phyloP scores from a whole-genome alignment of 345 rosid genomes.

The Euphorbia tirucalli region DNA sequence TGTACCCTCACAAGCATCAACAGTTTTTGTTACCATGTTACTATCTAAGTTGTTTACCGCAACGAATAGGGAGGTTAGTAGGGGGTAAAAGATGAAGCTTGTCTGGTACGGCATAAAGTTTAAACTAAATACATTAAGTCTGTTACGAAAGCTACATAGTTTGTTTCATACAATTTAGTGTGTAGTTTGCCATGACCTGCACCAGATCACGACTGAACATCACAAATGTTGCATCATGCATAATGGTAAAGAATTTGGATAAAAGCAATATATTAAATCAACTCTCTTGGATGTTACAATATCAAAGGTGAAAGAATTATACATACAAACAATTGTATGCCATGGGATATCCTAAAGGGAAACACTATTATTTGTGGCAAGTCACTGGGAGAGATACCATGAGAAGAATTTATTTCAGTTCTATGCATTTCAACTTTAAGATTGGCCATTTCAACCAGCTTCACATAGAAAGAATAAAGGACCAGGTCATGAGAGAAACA shows the following conservation, averaged over 20 bases:
- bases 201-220: neutral
- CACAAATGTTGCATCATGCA: neutral
- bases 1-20: no score
- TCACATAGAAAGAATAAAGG: neutral
- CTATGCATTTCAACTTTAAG: neutral
- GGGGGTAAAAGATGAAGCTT: neutral
- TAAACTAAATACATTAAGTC: no score
- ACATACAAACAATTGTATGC: neutral
- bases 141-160: no score
- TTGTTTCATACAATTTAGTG: no score
- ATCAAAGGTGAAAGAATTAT: neutral
- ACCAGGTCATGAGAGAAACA: neutral
- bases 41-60: neutral
- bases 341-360: neutral
- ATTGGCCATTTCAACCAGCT: neutral
- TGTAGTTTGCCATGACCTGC: no score
- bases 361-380: no score
- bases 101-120: neutral
- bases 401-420: neutral
- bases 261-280: neutral
- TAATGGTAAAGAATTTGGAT: neutral
- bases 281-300: neutral
- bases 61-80: neutral
- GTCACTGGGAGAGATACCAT: no score
- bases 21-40: no score